These are phyloP conservation scores for Pyrenophora tritici-repentis DNA, from an alignment of 2,329 filamentous ascomycete genomes.

Conservation along the genomic window DNA sequence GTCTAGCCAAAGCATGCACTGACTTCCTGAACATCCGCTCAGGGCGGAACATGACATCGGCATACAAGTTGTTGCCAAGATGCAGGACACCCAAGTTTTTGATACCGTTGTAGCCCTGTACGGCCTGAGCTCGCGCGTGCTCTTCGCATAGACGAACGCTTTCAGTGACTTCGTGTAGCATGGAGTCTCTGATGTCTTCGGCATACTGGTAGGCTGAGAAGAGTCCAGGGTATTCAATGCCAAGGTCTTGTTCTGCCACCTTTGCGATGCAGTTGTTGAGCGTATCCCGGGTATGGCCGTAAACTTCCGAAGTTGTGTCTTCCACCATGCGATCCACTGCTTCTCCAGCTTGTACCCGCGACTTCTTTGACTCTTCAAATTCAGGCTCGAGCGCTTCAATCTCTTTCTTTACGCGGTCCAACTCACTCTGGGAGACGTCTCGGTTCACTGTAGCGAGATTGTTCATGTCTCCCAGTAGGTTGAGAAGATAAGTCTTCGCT, in stretches of 20 bases:
- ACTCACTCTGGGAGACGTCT: conserved; percentile 82
- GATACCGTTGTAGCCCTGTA: conserved; percentile 81
- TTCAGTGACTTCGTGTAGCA: conserved; percentile 83
- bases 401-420: conserved; percentile 81
- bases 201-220: conserved; percentile 88
- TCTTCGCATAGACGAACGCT: conserved; percentile 83
- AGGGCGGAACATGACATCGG: conserved; percentile 83
- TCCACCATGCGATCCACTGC: conserved; percentile 83
- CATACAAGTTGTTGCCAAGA: conserved; percentile 78
- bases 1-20: conserved; percentile 77
- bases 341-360: conserved; percentile 78
- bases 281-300: conserved; percentile 77
- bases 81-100: conserved; percentile 87
- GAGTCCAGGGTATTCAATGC: conserved; percentile 84
- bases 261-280: conserved; percentile 76
- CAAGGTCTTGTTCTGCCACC: conserved; percentile 76
- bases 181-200: conserved; percentile 88
- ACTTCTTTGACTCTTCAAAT: conserved; percentile 81
- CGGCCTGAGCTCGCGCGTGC: conserved; percentile 76
- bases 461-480: conserved; percentile 86
- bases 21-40: conserved; percentile 93
- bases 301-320: conserved; percentile 81
- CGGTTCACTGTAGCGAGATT: conserved; percentile 83
- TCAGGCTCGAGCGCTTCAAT: conserved; percentile 82
- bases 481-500: conserved; percentile 92